Evolutionary conservation across 75 land plant species (phyloP), one percentile per base, ranked within the genome.

Genomic region (Pseudotsuga menziesii): DNA sequence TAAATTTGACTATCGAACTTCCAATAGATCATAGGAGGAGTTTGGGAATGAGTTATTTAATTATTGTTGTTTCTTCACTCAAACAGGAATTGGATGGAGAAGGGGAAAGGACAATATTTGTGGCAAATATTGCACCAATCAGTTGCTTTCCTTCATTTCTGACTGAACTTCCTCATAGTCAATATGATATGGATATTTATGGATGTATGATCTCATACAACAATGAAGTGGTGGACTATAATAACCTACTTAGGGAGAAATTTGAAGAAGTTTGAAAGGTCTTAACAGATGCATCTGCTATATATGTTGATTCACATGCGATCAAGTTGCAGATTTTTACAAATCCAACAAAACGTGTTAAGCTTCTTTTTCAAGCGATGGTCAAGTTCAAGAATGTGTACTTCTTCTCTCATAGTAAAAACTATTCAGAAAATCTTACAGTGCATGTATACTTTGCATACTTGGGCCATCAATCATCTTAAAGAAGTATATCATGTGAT

Each of bases 151-250:
- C 96, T 0, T 59, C 84, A 1, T 83, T 87, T 67, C 75, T 93
- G 72, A 86, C 85, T 4, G 25, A 76, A 48, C 82, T 87, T 54
- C 83, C 93, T 44, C 91, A 87, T 57, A 62, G 74, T 23, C 67
- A 63, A 19, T 75, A 86, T 14, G 93, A 91, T 44, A 13, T 91
- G 19, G 96, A 93, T 61, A 32, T 3, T 55, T 86, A 63, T 74
- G 96, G 96, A 2, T 93, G 96, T 87, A 59, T 91, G 78, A 59
- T 62, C 1, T 83, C 91, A 5, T 87, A 85, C 81, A 93, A 93
- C 82, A 76, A 81, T n/a, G 90, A 88, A 11, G 96, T 93, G 32
- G 16, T 71, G 8, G 76, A 84, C 69, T 91, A 91, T 72, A 93
- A 91, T 66, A 77, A 76, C 16, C 52, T 89, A 87, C 80, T 93